phyloP scores from a whole-genome alignment of 768 basidiomycete genomes.

The Kwoniella sp. region DNA sequence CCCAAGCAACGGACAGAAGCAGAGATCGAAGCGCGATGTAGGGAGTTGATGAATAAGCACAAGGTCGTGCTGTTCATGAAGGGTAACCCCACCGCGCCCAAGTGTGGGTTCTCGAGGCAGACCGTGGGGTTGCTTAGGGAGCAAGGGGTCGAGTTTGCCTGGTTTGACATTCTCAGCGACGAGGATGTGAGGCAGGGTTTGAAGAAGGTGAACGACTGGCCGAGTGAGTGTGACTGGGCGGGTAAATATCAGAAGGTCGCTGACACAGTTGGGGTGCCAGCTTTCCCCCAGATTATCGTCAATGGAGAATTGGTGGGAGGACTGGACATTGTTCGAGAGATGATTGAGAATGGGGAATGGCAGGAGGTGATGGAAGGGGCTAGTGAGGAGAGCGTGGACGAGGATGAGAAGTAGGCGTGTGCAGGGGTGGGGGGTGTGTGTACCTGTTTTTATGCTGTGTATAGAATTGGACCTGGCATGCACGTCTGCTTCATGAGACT shows the following conservation, averaged over 20 bases:
- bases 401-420: constrained; percentile 16
- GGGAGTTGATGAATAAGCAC: constrained; percentile 69
- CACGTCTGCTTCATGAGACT: no score
- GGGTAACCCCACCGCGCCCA: constrained; percentile 68
- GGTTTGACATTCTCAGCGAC: constrained; percentile 79
- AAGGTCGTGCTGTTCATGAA: constrained; percentile 88
- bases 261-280: neutral
- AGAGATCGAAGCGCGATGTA: constrained; percentile 64
- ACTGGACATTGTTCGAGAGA: constrained; percentile 84
- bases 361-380: constrained; percentile 51
- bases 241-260: neutral
- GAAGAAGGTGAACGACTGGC: constrained; percentile 78
- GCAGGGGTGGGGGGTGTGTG: no score
- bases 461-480: no score
- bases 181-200: constrained; percentile 74
- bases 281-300: constrained; percentile 47
- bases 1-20: constrained; percentile 57
- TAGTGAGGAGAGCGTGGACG: constrained; percentile 16
- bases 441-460: no score
- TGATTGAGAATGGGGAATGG: constrained; percentile 76
- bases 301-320: constrained; percentile 94
- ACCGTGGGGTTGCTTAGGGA: constrained; percentile 66
- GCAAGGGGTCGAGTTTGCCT: constrained; percentile 62
- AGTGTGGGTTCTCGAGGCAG: constrained; percentile 79
- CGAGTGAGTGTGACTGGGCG: constrained; percentile 55